Evolutionary conservation across 2,329 filamentous ascomycete species (phyloP), one percentile per base, ranked within the genome.

Genomic region (Hypomyces perniciosus): DNA sequence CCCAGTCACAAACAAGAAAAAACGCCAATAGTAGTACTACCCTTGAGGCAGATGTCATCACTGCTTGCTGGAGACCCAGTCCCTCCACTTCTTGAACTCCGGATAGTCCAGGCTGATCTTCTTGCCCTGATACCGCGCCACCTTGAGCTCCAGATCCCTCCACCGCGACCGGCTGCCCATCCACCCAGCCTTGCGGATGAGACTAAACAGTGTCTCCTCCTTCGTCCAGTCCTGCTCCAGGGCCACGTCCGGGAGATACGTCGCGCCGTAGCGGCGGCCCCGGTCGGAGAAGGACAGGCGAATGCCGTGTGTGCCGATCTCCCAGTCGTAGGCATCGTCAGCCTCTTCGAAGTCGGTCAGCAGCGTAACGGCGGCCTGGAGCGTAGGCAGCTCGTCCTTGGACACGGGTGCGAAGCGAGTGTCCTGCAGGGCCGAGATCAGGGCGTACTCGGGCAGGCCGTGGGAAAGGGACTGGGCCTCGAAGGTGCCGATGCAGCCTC

Each of bases 161-260:
- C 91, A 97, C 38, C 80, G 78, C 1, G 86, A 86, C 55, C 78
- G 81, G 78, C 84, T 89, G 1, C 90, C 90, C 52, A 78, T 79
- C 91, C 91, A 99, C 1, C 93, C 93, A 1, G 91, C 91, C 76
- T 99, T 99, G 53, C 89, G 79, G 85, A 96, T 93, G 64, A 97
- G 72, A 68, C 88, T 95, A 48, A 90, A 78, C 3, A 99, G 69
- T 0, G 92, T 88, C 76, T 97, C 89, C 65, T 97, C 91, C 69
- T 93, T 91, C 8, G 80, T 88, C 93, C 93, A 99, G 12, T 89
- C 91, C 67, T 97, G 93, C 74, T 99, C 93, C 1, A 80, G 74
- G 8, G 92, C 87, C 5, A 99, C 90, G 65, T 96, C 89, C 0
- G 93, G 93, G 10, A 99, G 78, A 63, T 97, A 99, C 0, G 93